Percentiles rank a stretch among this genome's conserved stretches.
These are phyloP conservation scores for Penicillium polonicum DNA, from an alignment of 2,329 filamentous ascomycete species.

Conservation along the genomic window DNA sequence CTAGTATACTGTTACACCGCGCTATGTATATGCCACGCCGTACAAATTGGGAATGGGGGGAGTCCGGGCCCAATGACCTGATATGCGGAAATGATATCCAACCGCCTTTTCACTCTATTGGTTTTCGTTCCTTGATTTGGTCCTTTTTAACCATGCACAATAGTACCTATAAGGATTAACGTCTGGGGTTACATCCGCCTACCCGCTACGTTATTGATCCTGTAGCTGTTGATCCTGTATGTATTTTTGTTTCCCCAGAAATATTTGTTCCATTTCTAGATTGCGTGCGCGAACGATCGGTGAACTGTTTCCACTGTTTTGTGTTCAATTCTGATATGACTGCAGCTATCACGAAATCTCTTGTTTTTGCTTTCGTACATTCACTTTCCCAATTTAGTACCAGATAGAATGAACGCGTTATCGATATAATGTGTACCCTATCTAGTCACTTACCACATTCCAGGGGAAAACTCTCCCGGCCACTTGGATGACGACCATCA, in stretches of 20 bases:
- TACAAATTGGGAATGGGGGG: not conserved
- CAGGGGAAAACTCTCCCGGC: not conserved
- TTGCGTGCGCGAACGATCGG: not conserved
- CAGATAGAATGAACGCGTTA: not conserved
- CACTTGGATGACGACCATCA: constrained; percentile 3
- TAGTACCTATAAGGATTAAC: not conserved
- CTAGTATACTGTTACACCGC: constrained; percentile 3
- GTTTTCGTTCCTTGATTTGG: not conserved
- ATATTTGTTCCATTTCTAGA: not conserved
- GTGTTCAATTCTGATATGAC: no score
- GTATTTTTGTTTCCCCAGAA: not conserved
- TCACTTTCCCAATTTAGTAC: not conserved
- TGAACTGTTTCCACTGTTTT: not conserved
- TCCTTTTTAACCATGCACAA: not conserved
- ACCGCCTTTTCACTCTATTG: not conserved
- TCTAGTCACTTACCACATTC: constrained; percentile 7
- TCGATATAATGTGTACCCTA: not conserved
- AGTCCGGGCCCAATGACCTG: not conserved
- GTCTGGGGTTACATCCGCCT: not conserved
- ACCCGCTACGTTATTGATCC: not conserved
- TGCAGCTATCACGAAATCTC: not conserved
- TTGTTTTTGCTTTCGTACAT: not conserved
- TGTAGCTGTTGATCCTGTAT: not conserved
- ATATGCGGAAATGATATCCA: not conserved
- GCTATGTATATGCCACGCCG: constrained; percentile 10